Evolutionary conservation across 2,329 filamentous ascomycete species (phyloP).

Genomic region (Penicillium hesseltinei): DNA sequence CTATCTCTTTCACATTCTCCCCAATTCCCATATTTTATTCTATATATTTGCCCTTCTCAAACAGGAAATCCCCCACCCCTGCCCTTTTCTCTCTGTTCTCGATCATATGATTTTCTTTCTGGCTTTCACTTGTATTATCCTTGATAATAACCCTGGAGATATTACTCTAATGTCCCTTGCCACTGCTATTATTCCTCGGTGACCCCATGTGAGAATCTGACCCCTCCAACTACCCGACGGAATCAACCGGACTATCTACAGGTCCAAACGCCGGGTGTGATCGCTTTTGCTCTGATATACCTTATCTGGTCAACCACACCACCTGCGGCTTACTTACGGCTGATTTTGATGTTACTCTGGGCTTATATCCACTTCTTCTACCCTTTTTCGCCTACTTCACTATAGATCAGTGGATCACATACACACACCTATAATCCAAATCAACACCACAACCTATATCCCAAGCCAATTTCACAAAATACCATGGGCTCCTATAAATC

Average conservation of each 20-base stretch:
- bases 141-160: neutral
- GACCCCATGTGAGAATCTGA: slow-evolving; percentile 17
- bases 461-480: neutral
- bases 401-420: slow-evolving; percentile 8
- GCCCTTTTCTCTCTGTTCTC: neutral
- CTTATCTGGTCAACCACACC: slow-evolving; percentile 2
- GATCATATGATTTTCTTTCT: slow-evolving; percentile 2
- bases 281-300: slow-evolving; percentile 4
- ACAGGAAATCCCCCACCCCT: slow-evolving; percentile 5
- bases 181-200: slow-evolving; percentile 4
- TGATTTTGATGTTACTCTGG: neutral
- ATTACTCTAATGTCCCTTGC: neutral
- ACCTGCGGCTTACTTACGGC: slow-evolving; percentile 7
- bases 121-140: neutral
- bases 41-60: slow-evolving; percentile 2
- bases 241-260: slow-evolving; percentile 1
- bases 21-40: neutral
- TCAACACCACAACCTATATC: neutral
- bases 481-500: slow-evolving; percentile 33
- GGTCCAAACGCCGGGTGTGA: neutral
- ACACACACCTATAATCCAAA: neutral
- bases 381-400: neutral
- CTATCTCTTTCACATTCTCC: neutral
- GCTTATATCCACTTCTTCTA: slow-evolving; percentile 4
- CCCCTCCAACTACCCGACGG: neutral